Conservation (phyloP, 2,329 filamentous ascomycete genomes). For the Apiospora saccharicola region DNA sequence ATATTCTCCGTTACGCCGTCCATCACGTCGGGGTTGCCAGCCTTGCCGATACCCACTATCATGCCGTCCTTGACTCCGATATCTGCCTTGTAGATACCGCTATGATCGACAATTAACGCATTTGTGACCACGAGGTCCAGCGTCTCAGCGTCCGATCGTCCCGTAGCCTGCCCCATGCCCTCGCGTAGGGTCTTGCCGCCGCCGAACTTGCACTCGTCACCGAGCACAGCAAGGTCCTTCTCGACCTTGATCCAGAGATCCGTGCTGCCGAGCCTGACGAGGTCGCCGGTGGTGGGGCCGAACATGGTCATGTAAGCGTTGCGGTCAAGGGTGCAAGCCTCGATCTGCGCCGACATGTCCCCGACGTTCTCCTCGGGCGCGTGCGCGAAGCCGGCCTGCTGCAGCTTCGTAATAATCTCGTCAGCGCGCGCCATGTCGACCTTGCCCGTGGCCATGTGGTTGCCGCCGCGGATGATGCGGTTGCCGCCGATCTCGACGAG, state of each 20-base stretch:
- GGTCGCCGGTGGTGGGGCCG: constrained; percentile 87
- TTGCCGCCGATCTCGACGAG: constrained; percentile 88
- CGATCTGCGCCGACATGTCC: constrained; percentile 55
- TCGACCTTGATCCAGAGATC: constrained; percentile 93
- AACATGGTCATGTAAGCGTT: constrained; percentile 88
- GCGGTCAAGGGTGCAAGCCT: constrained; percentile 75
- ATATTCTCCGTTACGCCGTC: constrained; percentile 80
- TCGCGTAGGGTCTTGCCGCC: constrained; percentile 93
- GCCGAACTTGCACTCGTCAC: constrained; percentile 94
- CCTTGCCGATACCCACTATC: constrained; percentile 91
- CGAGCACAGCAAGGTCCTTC: constrained; percentile 82
- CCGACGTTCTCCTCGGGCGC: constrained; percentile 71
- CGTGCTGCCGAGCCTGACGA: constrained; percentile 82
- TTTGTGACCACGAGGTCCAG: constrained; percentile 90
- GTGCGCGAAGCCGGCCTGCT: constrained; percentile 81
- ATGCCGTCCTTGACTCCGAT: constrained; percentile 89
- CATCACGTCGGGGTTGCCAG: constrained; percentile 98
- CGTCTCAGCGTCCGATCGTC: constrained; percentile 72
- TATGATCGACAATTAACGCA: constrained; percentile 88
- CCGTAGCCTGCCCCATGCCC: constrained; percentile 93
- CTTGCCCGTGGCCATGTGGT: constrained; percentile 75
- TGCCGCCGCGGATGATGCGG: constrained; percentile 84
- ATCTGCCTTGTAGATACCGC: constrained; percentile 94
- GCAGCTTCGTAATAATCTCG: constrained; percentile 72
- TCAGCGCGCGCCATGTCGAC: constrained; percentile 70